Evolutionary conservation across 2,329 filamentous ascomycete genomes (phyloP).

Genomic region (Aureobasidium sp.): DNA sequence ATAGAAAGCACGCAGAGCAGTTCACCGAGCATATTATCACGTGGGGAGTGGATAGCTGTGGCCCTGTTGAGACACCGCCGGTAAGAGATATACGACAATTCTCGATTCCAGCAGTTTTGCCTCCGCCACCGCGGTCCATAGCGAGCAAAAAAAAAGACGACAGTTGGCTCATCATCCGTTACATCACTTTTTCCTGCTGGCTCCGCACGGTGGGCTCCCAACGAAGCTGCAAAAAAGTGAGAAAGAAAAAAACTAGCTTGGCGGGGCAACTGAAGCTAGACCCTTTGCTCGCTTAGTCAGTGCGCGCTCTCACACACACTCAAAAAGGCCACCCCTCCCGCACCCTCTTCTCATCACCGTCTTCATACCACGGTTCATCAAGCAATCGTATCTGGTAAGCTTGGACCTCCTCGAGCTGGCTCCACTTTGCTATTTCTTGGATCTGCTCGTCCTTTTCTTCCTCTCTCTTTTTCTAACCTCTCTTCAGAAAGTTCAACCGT

Average conservation of each 20-base stretch:
- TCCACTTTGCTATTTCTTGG: conserved; percentile 12
- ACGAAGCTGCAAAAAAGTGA: conserved; percentile 11
- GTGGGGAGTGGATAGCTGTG: neutral
- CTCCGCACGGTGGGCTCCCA: conserved; percentile 4
- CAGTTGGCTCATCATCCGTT: neutral
- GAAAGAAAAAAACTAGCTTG: conserved; percentile 8
- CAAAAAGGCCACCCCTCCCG: conserved; percentile 11
- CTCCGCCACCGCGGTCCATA: conserved; percentile 3
- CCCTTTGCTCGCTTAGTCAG: conserved; percentile 9
- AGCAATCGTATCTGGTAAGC: conserved; percentile 19
- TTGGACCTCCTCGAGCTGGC: conserved; percentile 7
- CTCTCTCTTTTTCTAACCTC: conserved; percentile 10
- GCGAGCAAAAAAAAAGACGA: conserved; percentile 4
- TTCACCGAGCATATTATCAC: neutral
- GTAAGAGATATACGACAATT: neutral
- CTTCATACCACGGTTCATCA: conserved; percentile 18
- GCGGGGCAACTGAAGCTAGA: conserved; percentile 10
- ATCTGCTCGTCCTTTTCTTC: conserved; percentile 1
- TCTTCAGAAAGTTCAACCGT: conserved; percentile 20
- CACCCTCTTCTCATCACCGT: conserved; percentile 13
- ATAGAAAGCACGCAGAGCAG: neutral
- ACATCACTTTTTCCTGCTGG: conserved; percentile 5
- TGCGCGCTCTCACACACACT: neutral
- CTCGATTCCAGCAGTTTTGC: conserved; percentile 7
- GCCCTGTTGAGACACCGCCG: conserved; percentile 1